These are phyloP conservation scores for Drosera spatulata DNA, from an alignment of 179 eudicot species.

Conservation along the genomic window DNA sequence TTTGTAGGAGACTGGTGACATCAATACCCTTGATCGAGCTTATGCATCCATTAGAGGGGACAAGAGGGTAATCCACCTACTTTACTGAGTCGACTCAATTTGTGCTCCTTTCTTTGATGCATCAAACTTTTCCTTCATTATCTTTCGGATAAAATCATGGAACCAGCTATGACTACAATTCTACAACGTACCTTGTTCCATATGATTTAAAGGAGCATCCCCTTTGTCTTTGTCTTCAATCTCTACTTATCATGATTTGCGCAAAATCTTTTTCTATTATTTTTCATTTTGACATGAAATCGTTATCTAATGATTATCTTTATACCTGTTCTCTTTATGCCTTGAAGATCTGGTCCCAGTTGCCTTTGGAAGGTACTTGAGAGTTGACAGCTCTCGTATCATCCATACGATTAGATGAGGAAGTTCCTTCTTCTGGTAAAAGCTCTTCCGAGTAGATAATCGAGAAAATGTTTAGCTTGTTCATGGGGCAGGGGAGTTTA, in stretches of 20 bases:
- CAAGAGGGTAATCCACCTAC: constrained; percentile 63
- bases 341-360: constrained; percentile 97
- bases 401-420: constrained; percentile 37
- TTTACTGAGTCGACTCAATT: background rate
- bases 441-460: constrained; percentile 50
- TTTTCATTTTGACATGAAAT: background rate
- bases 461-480: constrained; percentile 84
- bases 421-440: constrained; percentile 19
- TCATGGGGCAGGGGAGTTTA: constrained; percentile 77
- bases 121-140: too few species aligned
- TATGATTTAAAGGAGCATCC: background rate
- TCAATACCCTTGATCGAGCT: constrained; percentile 83
- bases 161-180: too few species aligned
- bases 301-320: constrained; percentile 8
- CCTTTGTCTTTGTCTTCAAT: too few species aligned
- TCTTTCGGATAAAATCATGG: too few species aligned
- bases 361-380: constrained; percentile 84
- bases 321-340: constrained; percentile 86
- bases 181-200: background rate
- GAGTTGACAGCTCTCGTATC: constrained; percentile 35
- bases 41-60: constrained; percentile 75
- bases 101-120: background rate
- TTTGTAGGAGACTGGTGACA: constrained; percentile 85
- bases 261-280: background rate
- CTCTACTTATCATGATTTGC: background rate